Conservation (phyloP, 257 asterid genomes). For the Scutellaria galericulata region DNA sequence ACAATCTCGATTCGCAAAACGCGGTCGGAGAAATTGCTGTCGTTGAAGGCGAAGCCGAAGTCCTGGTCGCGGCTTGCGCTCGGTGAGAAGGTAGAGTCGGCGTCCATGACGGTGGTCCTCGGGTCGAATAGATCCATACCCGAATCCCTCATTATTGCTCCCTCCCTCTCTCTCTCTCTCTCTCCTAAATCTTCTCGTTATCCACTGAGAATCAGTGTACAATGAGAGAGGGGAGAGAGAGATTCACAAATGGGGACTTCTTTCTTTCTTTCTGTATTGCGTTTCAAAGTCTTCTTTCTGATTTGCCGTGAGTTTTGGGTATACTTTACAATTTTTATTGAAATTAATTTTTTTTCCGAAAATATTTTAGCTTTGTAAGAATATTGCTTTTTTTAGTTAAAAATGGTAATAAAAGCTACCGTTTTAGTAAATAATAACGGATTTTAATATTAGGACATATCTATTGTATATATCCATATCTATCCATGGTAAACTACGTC, state of each 20-base stretch:
- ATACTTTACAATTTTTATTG: not conserved
- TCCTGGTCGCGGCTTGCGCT: conserved; percentile 61
- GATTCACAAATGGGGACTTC: conserved; percentile 31
- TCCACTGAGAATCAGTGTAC: conserved; percentile 36
- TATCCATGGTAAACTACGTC: too few species aligned
- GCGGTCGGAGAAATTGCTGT: conserved; percentile 87
- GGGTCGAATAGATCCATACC: conserved; percentile 90
- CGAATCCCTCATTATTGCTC: conserved; percentile 63
- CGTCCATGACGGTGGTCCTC: conserved; percentile 65
- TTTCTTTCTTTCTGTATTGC: conserved; percentile 20
- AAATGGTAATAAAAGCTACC: too few species aligned
- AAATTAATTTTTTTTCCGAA: not conserved
- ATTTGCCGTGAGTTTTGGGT: conserved; percentile 34
- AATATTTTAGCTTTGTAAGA: not conserved
- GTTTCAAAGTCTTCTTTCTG: conserved; percentile 33
- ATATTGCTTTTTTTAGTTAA: too few species aligned
- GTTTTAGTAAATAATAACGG: too few species aligned
- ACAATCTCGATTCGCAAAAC: conserved; percentile 77
- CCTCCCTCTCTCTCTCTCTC: conserved; percentile 3
- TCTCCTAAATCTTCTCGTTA: conserved; percentile 33
- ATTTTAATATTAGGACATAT: too few species aligned
- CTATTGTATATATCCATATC: too few species aligned
- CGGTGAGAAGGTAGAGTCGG: conserved; percentile 55
- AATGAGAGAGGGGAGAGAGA: conserved; percentile 29
- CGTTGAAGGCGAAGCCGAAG: conserved; percentile 90